phyloP scores from a whole-genome alignment of 1,284 basidiomycete genomes.

The Cutaneotrichosporon sp. region DNA sequence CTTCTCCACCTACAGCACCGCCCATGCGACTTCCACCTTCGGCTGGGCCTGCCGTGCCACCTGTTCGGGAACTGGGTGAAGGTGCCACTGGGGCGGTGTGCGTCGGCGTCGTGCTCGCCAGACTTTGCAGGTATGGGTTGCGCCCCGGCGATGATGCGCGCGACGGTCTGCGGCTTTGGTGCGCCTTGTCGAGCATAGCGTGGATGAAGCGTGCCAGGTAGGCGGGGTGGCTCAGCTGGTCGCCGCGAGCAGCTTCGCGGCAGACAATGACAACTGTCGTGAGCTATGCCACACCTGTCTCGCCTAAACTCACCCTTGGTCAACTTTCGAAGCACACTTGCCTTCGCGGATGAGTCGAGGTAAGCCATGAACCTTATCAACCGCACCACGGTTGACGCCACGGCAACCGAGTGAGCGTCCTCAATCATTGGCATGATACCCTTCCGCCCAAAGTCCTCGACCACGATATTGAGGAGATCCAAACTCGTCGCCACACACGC shows the following conservation, averaged over 20 bases:
- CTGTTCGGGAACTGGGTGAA: no score
- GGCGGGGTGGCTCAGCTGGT: slow-evolving; percentile 18
- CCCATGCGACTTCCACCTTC: no score
- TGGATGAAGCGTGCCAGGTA: slow-evolving; percentile 22
- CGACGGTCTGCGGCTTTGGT: slow-evolving; percentile 15
- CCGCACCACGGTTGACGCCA: slow-evolving; percentile 21
- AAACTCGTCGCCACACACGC: slow-evolving; percentile 18
- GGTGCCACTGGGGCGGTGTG: background rate
- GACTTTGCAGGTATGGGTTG: background rate
- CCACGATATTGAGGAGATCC: slow-evolving; percentile 19
- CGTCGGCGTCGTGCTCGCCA: background rate
- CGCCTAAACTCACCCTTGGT: slow-evolving; percentile 10
- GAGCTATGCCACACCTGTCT: background rate
- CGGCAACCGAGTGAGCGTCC: slow-evolving; percentile 23
- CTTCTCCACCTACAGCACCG: no score
- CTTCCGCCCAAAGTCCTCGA: slow-evolving; percentile 21
- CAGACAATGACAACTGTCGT: slow-evolving; percentile 22
- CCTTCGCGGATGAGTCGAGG: slow-evolving; percentile 16
- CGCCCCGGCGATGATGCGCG: slow-evolving; percentile 7
- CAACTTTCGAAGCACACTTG: slow-evolving; percentile 17
- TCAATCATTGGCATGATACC: slow-evolving; percentile 27
- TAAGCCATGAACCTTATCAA: slow-evolving; percentile 20
- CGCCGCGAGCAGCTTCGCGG: slow-evolving; percentile 20
- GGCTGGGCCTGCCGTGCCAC: background rate
- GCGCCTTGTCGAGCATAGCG: slow-evolving; percentile 21